phyloP scores from a whole-genome alignment of 495 filamentous ascomycete species.

The Penicillium bovifimosum region DNA sequence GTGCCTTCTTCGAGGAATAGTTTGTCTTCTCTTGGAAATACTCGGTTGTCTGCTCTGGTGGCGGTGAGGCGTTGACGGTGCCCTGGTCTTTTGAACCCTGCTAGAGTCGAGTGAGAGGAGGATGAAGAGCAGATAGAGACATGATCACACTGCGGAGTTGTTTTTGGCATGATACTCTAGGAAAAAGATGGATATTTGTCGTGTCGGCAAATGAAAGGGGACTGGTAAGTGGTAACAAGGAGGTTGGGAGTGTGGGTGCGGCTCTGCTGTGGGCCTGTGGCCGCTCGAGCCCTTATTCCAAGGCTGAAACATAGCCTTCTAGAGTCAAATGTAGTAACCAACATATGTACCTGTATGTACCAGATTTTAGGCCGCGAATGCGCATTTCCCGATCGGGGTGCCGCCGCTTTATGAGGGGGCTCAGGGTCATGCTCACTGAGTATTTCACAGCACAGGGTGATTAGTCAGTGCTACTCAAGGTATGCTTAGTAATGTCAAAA shows the following conservation, averaged over 20 bases:
- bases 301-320: background rate
- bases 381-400: too few relatives aligned
- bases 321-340: too few relatives aligned
- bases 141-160: constrained; percentile 1
- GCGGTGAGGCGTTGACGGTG: constrained; percentile 9
- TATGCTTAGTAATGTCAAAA: too few relatives aligned
- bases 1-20: background rate
- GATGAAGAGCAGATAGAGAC: background rate
- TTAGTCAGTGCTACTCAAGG: too few relatives aligned
- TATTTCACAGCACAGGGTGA: too few relatives aligned
- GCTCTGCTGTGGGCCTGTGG: background rate
- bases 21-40: background rate
- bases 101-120: constrained; percentile 6
- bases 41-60: background rate
- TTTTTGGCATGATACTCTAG: background rate
- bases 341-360: too few relatives aligned
- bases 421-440: too few relatives aligned
- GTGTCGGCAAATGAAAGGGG: too few relatives aligned
- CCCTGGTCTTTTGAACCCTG: constrained; percentile 8
- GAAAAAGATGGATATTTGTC: too few relatives aligned
- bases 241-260: background rate
- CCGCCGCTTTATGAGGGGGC: too few relatives aligned
- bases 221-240: background rate
- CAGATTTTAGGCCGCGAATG: too few relatives aligned
- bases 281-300: background rate